phyloP scores from a whole-genome alignment of 495 filamentous ascomycete species.

The Aspergillus haitiensis region DNA sequence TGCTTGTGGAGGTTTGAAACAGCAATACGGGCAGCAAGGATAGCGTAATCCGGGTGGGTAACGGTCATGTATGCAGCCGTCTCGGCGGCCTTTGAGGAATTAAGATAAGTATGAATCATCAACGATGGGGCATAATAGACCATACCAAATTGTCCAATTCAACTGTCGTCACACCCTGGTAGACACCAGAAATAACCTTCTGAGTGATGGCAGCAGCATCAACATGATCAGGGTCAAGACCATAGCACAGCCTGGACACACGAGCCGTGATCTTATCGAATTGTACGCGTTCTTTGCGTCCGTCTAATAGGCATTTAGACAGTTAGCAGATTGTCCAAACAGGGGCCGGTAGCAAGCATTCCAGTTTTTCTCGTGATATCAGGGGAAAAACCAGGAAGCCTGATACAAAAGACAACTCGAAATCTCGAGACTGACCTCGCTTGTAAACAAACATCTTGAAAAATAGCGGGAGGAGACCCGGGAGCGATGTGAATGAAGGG shows the following conservation, averaged over 20 bases:
- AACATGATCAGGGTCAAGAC: conserved; percentile 92
- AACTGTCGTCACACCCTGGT: conserved; percentile 94
- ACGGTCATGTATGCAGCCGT: conserved; percentile 99
- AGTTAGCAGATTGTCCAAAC: conserved; percentile 26
- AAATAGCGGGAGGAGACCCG: conserved; percentile 11
- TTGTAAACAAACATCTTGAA: conserved; percentile 68
- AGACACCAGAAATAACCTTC: conserved; percentile 99
- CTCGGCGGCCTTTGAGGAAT: conserved; percentile 75
- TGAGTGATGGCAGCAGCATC: conserved; percentile 97
- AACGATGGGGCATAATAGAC: not conserved
- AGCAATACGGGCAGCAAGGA: conserved; percentile 96
- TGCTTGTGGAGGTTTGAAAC: conserved; percentile 99
- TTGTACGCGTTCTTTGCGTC: conserved; percentile 98
- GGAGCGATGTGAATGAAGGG: conserved; percentile 15
- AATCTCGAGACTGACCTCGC: conserved; percentile 55
- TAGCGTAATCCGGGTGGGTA: conserved; percentile 98
- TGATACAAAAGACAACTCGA: not conserved
- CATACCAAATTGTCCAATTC: conserved; percentile 95
- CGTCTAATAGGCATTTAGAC: conserved; percentile 59
- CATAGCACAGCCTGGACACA: conserved; percentile 95
- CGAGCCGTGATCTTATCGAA: conserved; percentile 99
- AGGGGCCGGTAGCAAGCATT: conserved; percentile 29
- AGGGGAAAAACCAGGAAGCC: not conserved
- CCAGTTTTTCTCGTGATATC: not conserved
- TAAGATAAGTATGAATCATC: conserved; percentile 16